Evolutionary conservation across 148 eudicot species (phyloP).

Genomic region (Chenopodium album): DNA sequence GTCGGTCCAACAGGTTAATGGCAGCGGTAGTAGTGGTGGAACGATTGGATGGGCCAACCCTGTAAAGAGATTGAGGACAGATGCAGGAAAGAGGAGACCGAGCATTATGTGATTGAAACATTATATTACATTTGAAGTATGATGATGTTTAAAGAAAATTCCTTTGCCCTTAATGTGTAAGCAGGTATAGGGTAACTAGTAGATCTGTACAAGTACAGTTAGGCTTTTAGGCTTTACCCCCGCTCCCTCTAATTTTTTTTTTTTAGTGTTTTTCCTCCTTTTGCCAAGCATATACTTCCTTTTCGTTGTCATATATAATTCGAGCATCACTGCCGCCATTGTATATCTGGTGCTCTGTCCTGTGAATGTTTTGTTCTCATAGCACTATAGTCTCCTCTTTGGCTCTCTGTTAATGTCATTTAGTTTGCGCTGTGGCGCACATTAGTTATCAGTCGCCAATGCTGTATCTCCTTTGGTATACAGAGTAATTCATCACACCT

Average conservation of each 20-base stretch:
- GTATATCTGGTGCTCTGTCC: conserved; percentile 21
- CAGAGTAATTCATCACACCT: neutral
- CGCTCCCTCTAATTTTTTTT: neutral
- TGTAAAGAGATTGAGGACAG: conserved; percentile 87
- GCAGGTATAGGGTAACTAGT: conserved; percentile 24
- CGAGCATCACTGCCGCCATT: conserved; percentile 22
- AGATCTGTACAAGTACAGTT: conserved; percentile 32
- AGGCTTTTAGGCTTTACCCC: conserved; percentile 13
- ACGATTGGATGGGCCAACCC: conserved; percentile 82
- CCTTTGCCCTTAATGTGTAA: conserved; percentile 19
- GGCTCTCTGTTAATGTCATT: neutral
- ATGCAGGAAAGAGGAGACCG: conserved; percentile 74
- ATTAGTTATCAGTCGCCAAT: no score
- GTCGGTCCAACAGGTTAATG: conserved; percentile 46
- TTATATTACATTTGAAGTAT: conserved; percentile 13
- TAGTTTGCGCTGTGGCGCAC: no score
- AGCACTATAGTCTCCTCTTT: neutral
- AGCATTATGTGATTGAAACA: conserved; percentile 55
- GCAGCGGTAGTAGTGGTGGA: conserved; percentile 47
- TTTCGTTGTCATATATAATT: conserved; percentile 21
- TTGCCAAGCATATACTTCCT: neutral
- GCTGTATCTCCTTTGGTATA: no score
- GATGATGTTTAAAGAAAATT: conserved; percentile 8
- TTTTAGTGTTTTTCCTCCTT: neutral
- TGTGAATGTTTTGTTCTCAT: neutral